Evolutionary conservation across 768 basidiomycete species (phyloP), one percentile per base, ranked within the genome.

Genomic region (Suillus americanus): DNA sequence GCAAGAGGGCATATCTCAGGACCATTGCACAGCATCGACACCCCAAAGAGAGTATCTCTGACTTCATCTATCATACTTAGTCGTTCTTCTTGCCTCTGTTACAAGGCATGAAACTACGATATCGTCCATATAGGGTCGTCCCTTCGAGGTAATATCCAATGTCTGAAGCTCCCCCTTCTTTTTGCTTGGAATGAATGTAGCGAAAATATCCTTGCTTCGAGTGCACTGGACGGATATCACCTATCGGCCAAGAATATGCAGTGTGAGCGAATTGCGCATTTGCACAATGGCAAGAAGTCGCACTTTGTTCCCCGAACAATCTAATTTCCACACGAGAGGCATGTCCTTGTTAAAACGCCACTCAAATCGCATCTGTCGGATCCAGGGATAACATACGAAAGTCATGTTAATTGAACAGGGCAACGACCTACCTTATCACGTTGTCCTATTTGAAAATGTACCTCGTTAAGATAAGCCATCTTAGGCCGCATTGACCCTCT

Each of bases 61-160:
- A 56, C 20, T 59, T 61, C 37, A 35, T 8, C 28, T 61, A 37
- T 61, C 43, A 51, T n/a, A 37, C 28, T 3, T 61, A 18, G 46
- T 33, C 0, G 60, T 37, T 55, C 60, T 61, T 33, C 13, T 43
- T 6, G 23, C 23, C 33, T 61, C 60, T n/a, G 16, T 51, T n/a
- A 10, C 60, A 30, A 61, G 25, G 35, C 60, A 61, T 30, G 60
- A 55, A 35, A 61, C 3, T 8, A 61, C 18, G 18, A 61, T 61
- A 33, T 61, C 18, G 28, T 61, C 45, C 20, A 61, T 43, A 16
- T 30, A 51, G 7, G 60, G 41, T 30, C n/a, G 30, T 20, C 60
- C 60, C 30, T 30, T 25, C 28, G 60, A 7, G 13, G 40, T 33
- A 20, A 61, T 25, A 16, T 51, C 43, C 28, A 61, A 51, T 37